These are phyloP conservation scores for Penicillium bialowiezense DNA, from an alignment of 495 filamentous ascomycete genomes.

Conservation along the genomic window DNA sequence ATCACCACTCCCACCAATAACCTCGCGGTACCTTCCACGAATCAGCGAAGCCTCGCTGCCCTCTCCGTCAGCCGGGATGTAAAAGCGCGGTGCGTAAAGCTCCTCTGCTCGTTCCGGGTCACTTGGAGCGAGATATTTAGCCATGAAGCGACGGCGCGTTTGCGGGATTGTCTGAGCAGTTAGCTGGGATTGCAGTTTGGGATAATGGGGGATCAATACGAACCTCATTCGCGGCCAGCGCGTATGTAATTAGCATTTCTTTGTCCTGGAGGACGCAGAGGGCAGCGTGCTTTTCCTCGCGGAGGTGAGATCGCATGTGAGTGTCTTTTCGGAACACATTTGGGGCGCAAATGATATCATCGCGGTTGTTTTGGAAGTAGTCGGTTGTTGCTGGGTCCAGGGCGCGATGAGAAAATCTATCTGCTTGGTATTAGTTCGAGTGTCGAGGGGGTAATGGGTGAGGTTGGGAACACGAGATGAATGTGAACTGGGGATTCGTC, in stretches of 20 bases:
- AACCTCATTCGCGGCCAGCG: conserved; percentile 33
- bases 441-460: too few relatives aligned
- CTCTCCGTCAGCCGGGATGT: conserved; percentile 12
- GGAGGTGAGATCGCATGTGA: conserved; percentile 12
- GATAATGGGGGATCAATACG: not conserved
- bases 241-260: conserved; percentile 37
- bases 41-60: not conserved
- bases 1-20: conserved; percentile 13
- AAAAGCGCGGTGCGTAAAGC: conserved; percentile 29
- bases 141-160: conserved; percentile 37
- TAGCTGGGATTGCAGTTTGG: too few relatives aligned
- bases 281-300: conserved; percentile 36
- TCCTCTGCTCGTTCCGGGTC: conserved; percentile 28
- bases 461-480: too few relatives aligned
- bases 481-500: too few relatives aligned
- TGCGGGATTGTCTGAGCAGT: conserved; percentile 35
- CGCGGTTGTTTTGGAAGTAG: not conserved
- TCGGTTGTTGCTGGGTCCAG: not conserved
- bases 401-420: conserved; percentile 2
- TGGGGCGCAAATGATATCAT: conserved; percentile 6
- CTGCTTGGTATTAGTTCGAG: not conserved
- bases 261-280: conserved; percentile 33
- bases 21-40: conserved; percentile 1
- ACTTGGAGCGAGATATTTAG: conserved; percentile 32
- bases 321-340: not conserved